Percentiles rank a stretch among this genome's conserved stretches.
Conservation (phyloP, 169 alveolate species). For the Eimeria acervulina region DNA sequence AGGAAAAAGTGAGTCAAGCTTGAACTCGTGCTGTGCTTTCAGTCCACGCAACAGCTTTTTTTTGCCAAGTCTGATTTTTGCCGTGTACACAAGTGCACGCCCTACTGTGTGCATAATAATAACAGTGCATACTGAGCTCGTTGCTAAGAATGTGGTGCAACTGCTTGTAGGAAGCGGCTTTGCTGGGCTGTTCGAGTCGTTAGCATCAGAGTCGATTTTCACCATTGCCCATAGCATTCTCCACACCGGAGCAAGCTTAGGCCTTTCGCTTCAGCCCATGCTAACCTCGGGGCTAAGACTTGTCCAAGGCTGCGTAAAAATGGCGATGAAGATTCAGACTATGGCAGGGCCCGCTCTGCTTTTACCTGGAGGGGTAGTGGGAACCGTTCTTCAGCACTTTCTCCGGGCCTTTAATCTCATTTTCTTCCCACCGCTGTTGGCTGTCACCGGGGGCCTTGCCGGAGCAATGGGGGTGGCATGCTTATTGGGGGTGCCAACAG, state of each 20-base stretch:
- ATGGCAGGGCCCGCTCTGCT: slow-evolving; percentile 28
- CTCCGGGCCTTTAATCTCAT: slow-evolving; percentile 26
- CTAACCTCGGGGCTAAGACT: not conserved
- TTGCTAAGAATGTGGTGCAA: not conserved
- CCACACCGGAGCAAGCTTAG: slow-evolving; percentile 34
- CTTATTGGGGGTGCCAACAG: slow-evolving; percentile 54
- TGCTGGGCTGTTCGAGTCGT: slow-evolving; percentile 40
- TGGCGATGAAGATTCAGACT: slow-evolving; percentile 23
- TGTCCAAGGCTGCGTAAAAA: slow-evolving; percentile 51
- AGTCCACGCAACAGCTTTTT: not conserved
- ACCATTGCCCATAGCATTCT: slow-evolving; percentile 70
- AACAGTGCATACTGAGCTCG: not conserved
- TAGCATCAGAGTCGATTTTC: slow-evolving; percentile 51
- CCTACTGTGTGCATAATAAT: not conserved
- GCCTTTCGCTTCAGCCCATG: slow-evolving; percentile 26
- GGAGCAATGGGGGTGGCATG: slow-evolving; percentile 75
- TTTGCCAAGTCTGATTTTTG: not conserved
- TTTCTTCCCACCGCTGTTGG: slow-evolving; percentile 56
- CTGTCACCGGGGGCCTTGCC: slow-evolving; percentile 64
- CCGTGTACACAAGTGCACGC: not conserved
- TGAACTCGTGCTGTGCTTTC: not conserved
- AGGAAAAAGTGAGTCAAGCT: slow-evolving; percentile 54
- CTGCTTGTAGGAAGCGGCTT: slow-evolving; percentile 34
- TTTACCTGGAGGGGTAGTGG: slow-evolving; percentile 71
- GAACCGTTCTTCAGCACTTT: slow-evolving; percentile 22